Conservation (phyloP, 345 rosid genomes). For the Nephelium lappaceum region DNA sequence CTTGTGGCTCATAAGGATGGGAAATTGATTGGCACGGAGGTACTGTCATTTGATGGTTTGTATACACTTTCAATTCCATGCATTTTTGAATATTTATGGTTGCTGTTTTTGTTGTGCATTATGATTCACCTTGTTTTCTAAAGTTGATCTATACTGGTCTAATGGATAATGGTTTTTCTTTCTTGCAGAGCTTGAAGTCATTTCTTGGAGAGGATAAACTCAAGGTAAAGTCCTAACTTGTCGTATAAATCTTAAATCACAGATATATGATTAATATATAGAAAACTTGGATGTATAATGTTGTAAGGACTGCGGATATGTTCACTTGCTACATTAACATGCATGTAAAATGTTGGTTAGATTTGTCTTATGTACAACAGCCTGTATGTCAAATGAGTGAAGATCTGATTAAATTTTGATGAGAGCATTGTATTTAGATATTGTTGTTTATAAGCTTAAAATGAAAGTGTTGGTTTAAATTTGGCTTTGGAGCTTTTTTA, state of each 20-base stretch:
- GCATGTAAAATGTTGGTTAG: not conserved
- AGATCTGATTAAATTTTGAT: not conserved
- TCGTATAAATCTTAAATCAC: slow-evolving; percentile 14
- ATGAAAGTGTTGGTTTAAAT: not conserved
- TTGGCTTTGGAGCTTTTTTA: not conserved
- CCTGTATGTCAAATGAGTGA: not conserved
- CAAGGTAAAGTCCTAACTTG: slow-evolving; percentile 49
- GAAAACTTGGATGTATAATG: not conserved
- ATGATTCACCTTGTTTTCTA: not conserved
- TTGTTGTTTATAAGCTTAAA: not conserved
- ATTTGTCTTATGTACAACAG: not conserved
- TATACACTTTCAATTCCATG: not conserved
- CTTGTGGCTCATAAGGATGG: slow-evolving; percentile 97
- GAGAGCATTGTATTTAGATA: not conserved
- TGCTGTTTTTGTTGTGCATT: not conserved
- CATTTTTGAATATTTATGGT: not conserved
- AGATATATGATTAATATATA: not conserved
- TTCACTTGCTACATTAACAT: not conserved
- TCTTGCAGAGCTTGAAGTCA: slow-evolving; percentile 82
- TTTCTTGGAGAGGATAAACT: slow-evolving; percentile 84
- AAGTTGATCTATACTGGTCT: not conserved
- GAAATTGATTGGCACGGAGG: slow-evolving; percentile 82
- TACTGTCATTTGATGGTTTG: slow-evolving; percentile 19
- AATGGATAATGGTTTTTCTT: slow-evolving; percentile 28
- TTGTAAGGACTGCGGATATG: not conserved